phyloP scores from a whole-genome alignment of 768 basidiomycete genomes.

The Suillus placidus region DNA sequence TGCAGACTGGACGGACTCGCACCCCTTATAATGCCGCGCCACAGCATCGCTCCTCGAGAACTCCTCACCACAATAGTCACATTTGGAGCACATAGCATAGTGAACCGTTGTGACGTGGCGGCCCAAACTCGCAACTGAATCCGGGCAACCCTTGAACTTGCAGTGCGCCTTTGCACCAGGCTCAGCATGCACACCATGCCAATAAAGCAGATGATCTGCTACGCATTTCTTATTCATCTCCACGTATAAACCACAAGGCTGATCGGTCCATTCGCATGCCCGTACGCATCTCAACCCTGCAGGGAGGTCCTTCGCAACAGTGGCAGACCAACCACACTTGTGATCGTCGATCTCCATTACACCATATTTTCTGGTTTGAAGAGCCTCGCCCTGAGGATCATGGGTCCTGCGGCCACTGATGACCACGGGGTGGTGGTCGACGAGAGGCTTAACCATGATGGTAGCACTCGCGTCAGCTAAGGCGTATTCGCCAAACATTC shows the following conservation, averaged over 20 bases:
- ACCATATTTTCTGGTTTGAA: background rate
- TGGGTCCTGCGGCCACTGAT: background rate
- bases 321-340: background rate
- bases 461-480: background rate
- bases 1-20: background rate
- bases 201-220: background rate
- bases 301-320: background rate
- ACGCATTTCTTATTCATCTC: background rate
- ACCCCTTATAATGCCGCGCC: background rate
- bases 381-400: background rate
- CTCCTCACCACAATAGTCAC: background rate
- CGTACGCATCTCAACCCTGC: background rate
- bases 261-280: background rate
- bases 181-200: background rate
- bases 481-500: background rate
- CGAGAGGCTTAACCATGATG: background rate
- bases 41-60: background rate
- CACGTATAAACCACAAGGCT: background rate
- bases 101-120: background rate
- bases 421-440: background rate
- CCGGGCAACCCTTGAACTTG: background rate
- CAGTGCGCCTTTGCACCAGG: rapidly evolving
- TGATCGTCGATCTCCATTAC: background rate
- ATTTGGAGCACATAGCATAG: background rate
- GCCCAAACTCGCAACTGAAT: no score